These are phyloP conservation scores for Cryptococcus floricola DNA, from an alignment of 1,284 basidiomycete genomes.

Conservation along the genomic window DNA sequence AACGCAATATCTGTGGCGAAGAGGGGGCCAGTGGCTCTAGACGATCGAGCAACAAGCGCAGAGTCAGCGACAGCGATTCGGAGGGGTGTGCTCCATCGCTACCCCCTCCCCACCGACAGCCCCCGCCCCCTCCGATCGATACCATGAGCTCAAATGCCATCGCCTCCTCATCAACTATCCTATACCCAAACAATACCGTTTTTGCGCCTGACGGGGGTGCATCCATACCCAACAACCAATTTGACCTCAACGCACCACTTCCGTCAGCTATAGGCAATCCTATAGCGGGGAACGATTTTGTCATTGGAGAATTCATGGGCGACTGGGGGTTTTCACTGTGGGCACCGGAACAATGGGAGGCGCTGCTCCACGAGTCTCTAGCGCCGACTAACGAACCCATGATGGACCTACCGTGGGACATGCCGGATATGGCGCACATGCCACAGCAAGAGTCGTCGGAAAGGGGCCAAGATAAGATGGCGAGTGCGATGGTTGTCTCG, in stretches of 20 bases:
- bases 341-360: constrained; percentile 16
- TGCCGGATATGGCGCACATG: constrained; percentile 1
- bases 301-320: constrained; percentile 3
- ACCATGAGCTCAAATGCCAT: not conserved
- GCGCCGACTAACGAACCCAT: constrained; percentile 12
- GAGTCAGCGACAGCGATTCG: not conserved
- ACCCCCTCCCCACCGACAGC: not conserved
- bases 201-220: not conserved
- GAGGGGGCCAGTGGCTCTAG: not conserved
- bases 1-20: constrained; percentile 35
- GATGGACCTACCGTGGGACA: constrained; percentile 14
- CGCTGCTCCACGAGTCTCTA: constrained; percentile 9
- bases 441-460: constrained; percentile 15
- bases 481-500: constrained; percentile 9
- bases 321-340: constrained; percentile 11
- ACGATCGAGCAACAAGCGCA: constrained; percentile 2
- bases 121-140: not conserved
- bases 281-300: not conserved
- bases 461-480: constrained; percentile 9
- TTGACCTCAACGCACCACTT: not conserved
- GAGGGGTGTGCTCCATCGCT: not conserved
- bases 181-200: not conserved
- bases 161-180: not conserved
- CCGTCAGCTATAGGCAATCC: not conserved
- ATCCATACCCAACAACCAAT: not conserved